A percentile compares a stretch with the other conserved stretches of the same genome.
These are phyloP conservation scores for Megacollybia marginata DNA, from an alignment of 768 basidiomycete genomes.

Conservation along the genomic window DNA sequence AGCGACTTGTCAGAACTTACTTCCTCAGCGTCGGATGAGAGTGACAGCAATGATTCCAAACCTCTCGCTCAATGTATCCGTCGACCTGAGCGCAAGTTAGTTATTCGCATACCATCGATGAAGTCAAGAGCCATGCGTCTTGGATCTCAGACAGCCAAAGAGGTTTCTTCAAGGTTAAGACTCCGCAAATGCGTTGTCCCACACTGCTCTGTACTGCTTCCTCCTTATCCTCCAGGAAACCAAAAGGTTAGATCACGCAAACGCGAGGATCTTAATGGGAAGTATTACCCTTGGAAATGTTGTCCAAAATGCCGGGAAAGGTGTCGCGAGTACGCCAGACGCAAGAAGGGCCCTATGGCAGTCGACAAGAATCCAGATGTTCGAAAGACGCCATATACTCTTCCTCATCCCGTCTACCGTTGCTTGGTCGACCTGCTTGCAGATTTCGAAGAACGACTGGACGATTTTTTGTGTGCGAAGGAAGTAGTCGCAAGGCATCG, in stretches of 20 bases:
- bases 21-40: background rate
- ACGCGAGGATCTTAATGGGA: background rate
- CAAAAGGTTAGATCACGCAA: background rate
- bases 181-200: background rate
- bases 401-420: background rate
- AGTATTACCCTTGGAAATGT: background rate
- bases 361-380: background rate
- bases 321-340: background rate
- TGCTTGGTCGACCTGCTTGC: background rate
- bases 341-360: background rate
- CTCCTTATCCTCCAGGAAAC: background rate
- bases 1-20: background rate
- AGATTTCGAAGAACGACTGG: background rate
- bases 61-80: background rate
- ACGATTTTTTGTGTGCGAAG: background rate
- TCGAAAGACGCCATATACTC: background rate
- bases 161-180: background rate
- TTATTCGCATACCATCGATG: background rate
- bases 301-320: background rate
- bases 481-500: background rate
- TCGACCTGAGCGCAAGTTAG: background rate
- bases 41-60: background rate
- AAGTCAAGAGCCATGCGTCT: background rate
- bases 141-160: background rate
- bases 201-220: background rate